phyloP scores from a whole-genome alignment of 1,139 yeast species.

The Candida freyschussii region DNA sequence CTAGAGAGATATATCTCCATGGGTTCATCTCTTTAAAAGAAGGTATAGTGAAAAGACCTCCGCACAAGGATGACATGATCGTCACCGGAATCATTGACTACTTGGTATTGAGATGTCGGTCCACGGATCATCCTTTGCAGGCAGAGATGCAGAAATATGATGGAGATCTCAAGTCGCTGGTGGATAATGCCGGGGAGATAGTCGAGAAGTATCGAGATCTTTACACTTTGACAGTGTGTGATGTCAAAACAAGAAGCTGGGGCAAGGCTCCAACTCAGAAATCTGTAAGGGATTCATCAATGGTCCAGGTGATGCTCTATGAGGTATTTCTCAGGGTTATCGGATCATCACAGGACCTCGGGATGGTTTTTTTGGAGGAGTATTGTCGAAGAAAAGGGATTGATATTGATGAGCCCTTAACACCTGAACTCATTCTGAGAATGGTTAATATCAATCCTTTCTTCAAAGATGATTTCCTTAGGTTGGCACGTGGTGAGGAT shows the following conservation, averaged over 20 bases:
- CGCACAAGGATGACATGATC: conserved; percentile 31
- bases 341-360: conserved; percentile 25
- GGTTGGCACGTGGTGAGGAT: conserved; percentile 41
- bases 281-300: conserved; percentile 45
- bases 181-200: conserved; percentile 22
- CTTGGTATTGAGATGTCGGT: conserved; percentile 28
- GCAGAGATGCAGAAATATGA: conserved; percentile 24
- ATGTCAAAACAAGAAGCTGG: conserved; percentile 53
- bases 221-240: conserved; percentile 37
- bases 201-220: conserved; percentile 20
- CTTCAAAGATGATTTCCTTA: conserved; percentile 40
- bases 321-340: conserved; percentile 38
- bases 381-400: conserved; percentile 43
- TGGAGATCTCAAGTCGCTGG: conserved; percentile 27
- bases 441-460: conserved; percentile 35
- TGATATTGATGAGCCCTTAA: conserved; percentile 46
- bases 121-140: conserved; percentile 26
- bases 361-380: conserved; percentile 36
- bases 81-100: conserved; percentile 65
- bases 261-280: conserved; percentile 41
- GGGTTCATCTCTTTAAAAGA: conserved; percentile 39
- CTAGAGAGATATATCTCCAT: conserved; percentile 59
- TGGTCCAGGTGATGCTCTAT: conserved; percentile 56
- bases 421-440: conserved; percentile 34
- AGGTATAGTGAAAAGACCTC: conserved; percentile 20